Percentiles rank a stretch among this genome's conserved stretches.
phyloP scores from a whole-genome alignment of 2,329 filamentous ascomycete genomes.

The Gnomoniopsis smithogilvyi region DNA sequence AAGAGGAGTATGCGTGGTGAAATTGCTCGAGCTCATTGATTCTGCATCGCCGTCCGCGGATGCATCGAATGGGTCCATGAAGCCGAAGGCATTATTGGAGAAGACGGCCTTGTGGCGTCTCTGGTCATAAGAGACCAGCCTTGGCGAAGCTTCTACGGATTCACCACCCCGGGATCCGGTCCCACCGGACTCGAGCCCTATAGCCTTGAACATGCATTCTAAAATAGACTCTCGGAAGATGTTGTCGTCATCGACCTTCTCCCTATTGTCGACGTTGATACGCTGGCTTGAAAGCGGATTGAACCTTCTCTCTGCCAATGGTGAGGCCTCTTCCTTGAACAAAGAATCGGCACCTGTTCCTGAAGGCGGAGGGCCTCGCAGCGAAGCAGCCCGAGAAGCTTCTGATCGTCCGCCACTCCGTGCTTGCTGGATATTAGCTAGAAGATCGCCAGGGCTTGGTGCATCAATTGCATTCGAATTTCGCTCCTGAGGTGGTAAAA shows the following conservation, averaged over 20 bases:
- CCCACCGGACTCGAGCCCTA: constrained; percentile 72
- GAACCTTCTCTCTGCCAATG: constrained; percentile 48
- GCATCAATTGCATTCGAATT: constrained; percentile 41
- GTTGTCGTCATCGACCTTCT: constrained; percentile 82
- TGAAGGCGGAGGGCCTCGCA: constrained; percentile 24
- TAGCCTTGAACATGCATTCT: constrained; percentile 92
- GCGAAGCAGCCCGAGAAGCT: constrained; percentile 23
- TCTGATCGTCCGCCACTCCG: constrained; percentile 52
- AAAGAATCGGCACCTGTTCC: constrained; percentile 27
- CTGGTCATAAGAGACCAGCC: constrained; percentile 79
- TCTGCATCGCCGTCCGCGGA: constrained; percentile 81
- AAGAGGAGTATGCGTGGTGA: constrained; percentile 57
- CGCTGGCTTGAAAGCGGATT: constrained; percentile 56
- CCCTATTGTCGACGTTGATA: constrained; percentile 63
- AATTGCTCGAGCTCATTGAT: constrained; percentile 71
- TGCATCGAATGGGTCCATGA: constrained; percentile 80
- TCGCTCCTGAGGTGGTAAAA: constrained; percentile 38
- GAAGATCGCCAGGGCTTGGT: constrained; percentile 71
- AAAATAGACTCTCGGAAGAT: constrained; percentile 87
- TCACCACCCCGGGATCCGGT: constrained; percentile 63
- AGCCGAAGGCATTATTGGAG: constrained; percentile 80
- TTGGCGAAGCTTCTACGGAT: constrained; percentile 82
- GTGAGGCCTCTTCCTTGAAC: constrained; percentile 37
- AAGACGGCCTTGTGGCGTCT: constrained; percentile 76
- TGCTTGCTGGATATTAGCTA: constrained; percentile 73